Conservation (phyloP, 176 grass and related monocot genomes). For the Rhynchospora pubera region DNA sequence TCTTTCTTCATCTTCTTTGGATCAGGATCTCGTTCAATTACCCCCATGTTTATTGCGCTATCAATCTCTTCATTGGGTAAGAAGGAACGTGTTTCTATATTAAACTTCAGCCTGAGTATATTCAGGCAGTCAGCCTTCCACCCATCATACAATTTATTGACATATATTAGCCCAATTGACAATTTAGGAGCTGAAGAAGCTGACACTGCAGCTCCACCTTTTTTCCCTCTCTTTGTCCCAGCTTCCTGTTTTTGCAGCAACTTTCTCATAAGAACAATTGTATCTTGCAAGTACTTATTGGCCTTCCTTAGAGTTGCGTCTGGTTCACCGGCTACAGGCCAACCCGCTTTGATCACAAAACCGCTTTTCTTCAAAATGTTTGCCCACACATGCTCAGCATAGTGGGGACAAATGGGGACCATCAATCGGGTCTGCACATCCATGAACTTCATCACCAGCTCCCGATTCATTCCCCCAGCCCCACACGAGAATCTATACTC, state of each 20-base stretch:
- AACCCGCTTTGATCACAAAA: constrained; percentile 58
- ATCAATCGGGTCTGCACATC: constrained; percentile 56
- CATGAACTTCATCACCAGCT: constrained; percentile 57
- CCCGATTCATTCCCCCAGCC: constrained; percentile 53
- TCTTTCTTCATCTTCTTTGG: constrained; percentile 69
- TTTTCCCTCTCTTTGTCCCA: constrained; percentile 63
- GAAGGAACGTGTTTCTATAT: constrained; percentile 32
- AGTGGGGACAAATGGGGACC: constrained; percentile 65
- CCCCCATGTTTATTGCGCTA: constrained; percentile 38
- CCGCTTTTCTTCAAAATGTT: constrained; percentile 53
- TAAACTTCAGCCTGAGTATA: constrained; percentile 51
- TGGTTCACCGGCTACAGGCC: constrained; percentile 36
- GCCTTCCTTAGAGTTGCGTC: constrained; percentile 50
- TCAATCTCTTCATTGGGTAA: constrained; percentile 51
- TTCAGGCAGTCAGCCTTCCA: constrained; percentile 72
- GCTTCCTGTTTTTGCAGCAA: constrained; percentile 65
- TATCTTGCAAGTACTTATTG: constrained; percentile 78
- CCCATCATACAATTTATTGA: constrained; percentile 60
- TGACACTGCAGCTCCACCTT: constrained; percentile 33
- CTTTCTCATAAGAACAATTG: constrained; percentile 62
- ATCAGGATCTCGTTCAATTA: constrained; percentile 38
- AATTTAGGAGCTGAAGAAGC: constrained; percentile 34
- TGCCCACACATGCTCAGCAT: constrained; percentile 65
- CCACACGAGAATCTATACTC: constrained; percentile 69
- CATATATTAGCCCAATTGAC: constrained; percentile 48